Percentiles rank a stretch among this genome's conserved stretches.
Evolutionary conservation across 2,329 filamentous ascomycete species (phyloP).

Genomic region (Paradendryphiella salina): DNA sequence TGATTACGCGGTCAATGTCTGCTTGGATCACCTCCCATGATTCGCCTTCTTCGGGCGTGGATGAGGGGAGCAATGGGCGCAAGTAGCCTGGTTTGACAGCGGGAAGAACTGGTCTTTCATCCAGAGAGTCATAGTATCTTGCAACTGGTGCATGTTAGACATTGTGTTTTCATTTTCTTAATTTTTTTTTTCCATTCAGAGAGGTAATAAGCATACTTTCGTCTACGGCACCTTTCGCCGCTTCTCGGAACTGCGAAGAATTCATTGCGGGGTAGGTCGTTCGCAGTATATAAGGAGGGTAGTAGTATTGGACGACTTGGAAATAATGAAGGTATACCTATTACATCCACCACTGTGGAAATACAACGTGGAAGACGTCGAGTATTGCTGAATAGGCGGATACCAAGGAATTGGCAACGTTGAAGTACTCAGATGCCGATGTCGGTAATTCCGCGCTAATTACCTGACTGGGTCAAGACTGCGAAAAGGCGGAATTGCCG

Average conservation of each 20-base stretch:
- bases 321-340: not conserved
- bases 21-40: conserved; percentile 77
- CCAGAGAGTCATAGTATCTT: conserved; percentile 77
- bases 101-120: conserved; percentile 71
- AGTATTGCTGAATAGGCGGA: not conserved
- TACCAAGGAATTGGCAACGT: not conserved
- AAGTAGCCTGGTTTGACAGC: conserved; percentile 84
- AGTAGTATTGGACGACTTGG: not conserved
- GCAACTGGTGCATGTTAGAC: conserved; percentile 62
- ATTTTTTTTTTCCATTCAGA: too few relatives aligned
- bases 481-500: not conserved
- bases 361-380: not conserved
- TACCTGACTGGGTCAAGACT: not conserved
- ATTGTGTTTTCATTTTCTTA: not conserved
- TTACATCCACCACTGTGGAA: not conserved
- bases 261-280: conserved; percentile 59
- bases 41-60: conserved; percentile 68
- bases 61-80: conserved; percentile 71
- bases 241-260: conserved; percentile 73
- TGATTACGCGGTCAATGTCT: conserved; percentile 83
- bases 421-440: conserved; percentile 2
- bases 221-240: conserved; percentile 77
- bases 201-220: conserved; percentile 63
- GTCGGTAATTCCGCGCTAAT: conserved; percentile 24
- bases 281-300: not conserved